Conservation (phyloP, 345 rosid species). For the Lenwebbia sp. region DNA sequence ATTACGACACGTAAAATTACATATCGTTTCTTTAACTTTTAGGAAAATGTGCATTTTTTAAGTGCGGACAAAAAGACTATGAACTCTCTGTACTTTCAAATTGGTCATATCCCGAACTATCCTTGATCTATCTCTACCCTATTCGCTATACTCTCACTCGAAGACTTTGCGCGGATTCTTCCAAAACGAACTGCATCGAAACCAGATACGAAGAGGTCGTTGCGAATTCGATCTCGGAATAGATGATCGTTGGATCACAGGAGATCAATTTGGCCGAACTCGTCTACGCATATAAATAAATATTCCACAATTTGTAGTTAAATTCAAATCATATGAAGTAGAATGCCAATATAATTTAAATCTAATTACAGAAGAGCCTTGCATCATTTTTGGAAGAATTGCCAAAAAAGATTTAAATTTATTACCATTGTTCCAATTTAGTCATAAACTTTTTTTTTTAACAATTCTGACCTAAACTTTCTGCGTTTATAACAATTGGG, state of each 20-base stretch:
- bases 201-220: neutral
- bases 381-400: neutral
- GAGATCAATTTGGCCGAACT: neutral
- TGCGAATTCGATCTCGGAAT: neutral
- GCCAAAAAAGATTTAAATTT: too few species aligned
- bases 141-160: neutral
- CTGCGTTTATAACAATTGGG: fast-evolving
- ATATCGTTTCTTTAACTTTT: neutral
- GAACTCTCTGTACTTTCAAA: neutral
- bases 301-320: neutral
- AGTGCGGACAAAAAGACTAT: neutral
- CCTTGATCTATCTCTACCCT: neutral
- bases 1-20: neutral
- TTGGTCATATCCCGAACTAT: neutral
- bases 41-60: neutral
- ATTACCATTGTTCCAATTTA: too few species aligned
- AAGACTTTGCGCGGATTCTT: neutral
- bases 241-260: neutral
- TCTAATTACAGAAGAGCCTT: neutral
- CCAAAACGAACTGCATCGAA: neutral
- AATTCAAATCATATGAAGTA: neutral
- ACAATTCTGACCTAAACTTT: too few species aligned
- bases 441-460: too few species aligned
- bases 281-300: neutral
- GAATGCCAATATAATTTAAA: neutral